Conservation (phyloP, 441 rosid genomes). For the Omphalea diandra region DNA sequence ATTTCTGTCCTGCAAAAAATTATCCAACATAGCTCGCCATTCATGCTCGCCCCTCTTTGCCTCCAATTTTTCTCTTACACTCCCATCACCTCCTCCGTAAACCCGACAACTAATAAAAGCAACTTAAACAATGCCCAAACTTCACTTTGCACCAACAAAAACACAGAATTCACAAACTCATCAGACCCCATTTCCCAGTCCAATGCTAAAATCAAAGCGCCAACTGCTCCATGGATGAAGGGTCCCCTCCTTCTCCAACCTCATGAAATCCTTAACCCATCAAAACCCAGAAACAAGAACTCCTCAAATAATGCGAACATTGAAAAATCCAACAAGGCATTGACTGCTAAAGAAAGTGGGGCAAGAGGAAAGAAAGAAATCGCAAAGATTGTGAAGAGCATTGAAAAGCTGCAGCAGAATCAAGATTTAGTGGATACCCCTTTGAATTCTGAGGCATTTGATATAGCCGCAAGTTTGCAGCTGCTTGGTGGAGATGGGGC, state of each 20-base stretch:
- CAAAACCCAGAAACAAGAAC: constrained; percentile 27
- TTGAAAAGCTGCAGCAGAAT: constrained; percentile 35
- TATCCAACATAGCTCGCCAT: neutral
- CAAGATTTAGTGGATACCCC: constrained; percentile 28
- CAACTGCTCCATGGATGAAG: constrained; percentile 79
- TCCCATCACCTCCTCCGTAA: constrained; percentile 32
- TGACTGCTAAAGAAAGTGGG: constrained; percentile 64
- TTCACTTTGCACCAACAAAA: neutral
- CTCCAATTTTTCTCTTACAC: constrained; percentile 26
- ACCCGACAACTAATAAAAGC: constrained; percentile 22
- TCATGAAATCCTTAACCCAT: constrained; percentile 36
- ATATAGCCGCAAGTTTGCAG: constrained; percentile 31
- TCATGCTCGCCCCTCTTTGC: constrained; percentile 34
- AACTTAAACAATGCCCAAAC: constrained; percentile 9
- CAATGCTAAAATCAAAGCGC: constrained; percentile 42
- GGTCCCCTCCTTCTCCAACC: constrained; percentile 53
- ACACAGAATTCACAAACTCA: constrained; percentile 9
- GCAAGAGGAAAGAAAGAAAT: constrained; percentile 62
- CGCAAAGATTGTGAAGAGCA: constrained; percentile 50
- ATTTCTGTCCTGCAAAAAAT: neutral
- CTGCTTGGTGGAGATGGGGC: constrained; percentile 27
- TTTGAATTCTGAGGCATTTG: constrained; percentile 22
- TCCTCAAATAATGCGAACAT: constrained; percentile 14
- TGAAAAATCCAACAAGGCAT: constrained; percentile 56
- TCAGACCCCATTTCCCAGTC: constrained; percentile 24